Evolutionary conservation across 495 filamentous ascomycete species (phyloP).

Genomic region (Choiromyces venosus): DNA sequence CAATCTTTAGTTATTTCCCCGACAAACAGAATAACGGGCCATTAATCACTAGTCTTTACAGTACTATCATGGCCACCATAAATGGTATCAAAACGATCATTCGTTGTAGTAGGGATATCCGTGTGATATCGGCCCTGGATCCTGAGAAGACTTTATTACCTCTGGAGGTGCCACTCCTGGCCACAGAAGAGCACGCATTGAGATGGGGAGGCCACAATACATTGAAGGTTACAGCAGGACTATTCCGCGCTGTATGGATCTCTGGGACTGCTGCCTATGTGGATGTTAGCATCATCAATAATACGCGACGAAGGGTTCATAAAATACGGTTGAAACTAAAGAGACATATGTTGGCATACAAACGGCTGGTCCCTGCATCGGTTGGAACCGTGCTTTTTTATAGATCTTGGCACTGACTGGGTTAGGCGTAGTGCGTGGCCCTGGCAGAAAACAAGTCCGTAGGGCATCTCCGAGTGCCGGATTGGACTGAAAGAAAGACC

Average conservation of each 20-base stretch:
- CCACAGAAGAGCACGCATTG: conserved; percentile 48
- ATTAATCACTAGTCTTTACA: background rate
- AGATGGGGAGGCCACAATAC: conserved; percentile 43
- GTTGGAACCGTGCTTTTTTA: conserved; percentile 34
- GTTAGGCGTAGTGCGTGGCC: conserved; percentile 45
- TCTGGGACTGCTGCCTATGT: conserved; percentile 54
- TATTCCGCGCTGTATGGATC: conserved; percentile 57
- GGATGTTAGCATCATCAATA: conserved; percentile 52
- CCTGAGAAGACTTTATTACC: conserved; percentile 53
- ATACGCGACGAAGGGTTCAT: conserved; percentile 48
- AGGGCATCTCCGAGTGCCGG: conserved; percentile 51
- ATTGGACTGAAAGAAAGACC: conserved; percentile 49
- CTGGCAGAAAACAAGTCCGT: conserved; percentile 48
- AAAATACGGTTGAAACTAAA: conserved; percentile 49
- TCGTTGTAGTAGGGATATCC: conserved; percentile 37
- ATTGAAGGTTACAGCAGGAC: conserved; percentile 51
- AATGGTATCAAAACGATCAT: conserved; percentile 31
- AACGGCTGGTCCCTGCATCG: conserved; percentile 44
- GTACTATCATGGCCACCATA: conserved; percentile 29
- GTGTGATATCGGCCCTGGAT: conserved; percentile 40
- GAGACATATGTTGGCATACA: conserved; percentile 47
- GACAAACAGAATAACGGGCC: background rate
- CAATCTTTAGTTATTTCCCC: background rate
- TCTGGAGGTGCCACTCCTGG: conserved; percentile 49
- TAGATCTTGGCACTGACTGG: conserved; percentile 35